Base-by-base conservation (phyloP, 2,329 filamentous ascomycete species). In the Raffaelea arxii region DNA sequence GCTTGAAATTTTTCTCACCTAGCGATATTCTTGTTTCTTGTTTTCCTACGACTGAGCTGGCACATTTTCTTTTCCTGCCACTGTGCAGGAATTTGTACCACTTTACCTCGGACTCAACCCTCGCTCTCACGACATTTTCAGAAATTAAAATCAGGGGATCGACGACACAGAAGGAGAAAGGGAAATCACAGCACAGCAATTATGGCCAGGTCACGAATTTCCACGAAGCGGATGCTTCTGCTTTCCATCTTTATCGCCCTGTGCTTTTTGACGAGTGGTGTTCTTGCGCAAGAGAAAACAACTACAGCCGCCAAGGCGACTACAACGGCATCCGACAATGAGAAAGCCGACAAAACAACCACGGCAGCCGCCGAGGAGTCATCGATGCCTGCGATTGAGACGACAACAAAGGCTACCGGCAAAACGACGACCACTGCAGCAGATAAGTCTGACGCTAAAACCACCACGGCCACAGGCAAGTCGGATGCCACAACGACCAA, bases 221-320 rank as follows among this genome's bases (percentile, higher is more conserved):
- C 59, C 38, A 47, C 60, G 56, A 61, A 56, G 60, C 61, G 60
- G 36, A 56, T 56, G 52, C 56, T 65, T 50, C 55, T 64, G 46
- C 50, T 61, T 18, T 54, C 59, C 2, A 46, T 56, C 23, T 47
- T 62, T 35, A 46, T 57, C 22, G 54, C 55, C 21, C 45, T 59
- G 21, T 49, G 56, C 1, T 43, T 62, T 25, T 50, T 61, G 43
- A 51, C 58, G 10, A 48, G 51, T 18, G 49, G 47, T n/a, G 56
- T 49, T 10, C 30, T 59, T 39, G 32, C 32, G 14, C 32, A 36
- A n/a, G 32, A 36, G 14, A n/a, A 41, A 5, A 38, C 46, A 1
- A 38, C 18, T 12, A 40, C 35, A 16, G 14, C 19, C 16, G 19
- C n/a, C 4, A 38, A 22, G 16, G 23, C 36, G 19, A 35, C 49